Conservation (phyloP, 163 green algal species). For the Volvox carteri region DNA sequence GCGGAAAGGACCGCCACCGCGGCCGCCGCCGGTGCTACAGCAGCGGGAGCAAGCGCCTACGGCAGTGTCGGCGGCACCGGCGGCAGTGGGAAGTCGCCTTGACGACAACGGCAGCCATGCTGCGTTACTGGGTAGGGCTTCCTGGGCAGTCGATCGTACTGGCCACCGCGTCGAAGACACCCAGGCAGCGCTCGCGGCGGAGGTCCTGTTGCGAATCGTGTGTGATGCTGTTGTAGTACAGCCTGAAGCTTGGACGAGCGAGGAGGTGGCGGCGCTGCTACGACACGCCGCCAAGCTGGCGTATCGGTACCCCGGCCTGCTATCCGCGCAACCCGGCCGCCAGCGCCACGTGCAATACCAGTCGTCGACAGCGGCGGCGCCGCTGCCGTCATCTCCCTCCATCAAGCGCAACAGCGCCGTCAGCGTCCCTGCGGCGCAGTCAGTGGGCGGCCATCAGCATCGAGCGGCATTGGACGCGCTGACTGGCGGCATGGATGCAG, state of each 20-base stretch:
- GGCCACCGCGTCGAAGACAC: too few relatives aligned
- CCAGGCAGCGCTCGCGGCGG: background rate
- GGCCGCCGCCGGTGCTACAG: background rate
- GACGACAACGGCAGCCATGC: too few relatives aligned
- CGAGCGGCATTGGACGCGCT: too few relatives aligned
- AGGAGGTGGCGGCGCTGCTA: constrained; percentile 28
- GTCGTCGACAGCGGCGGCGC: background rate
- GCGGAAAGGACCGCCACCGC: background rate
- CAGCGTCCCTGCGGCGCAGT: background rate
- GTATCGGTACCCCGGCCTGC: background rate
- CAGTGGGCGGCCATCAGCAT: too few relatives aligned
- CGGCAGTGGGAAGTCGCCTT: too few relatives aligned
- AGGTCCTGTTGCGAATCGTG: background rate
- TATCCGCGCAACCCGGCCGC: background rate
- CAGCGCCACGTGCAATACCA: background rate
- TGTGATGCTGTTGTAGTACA: background rate
- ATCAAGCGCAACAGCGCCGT: background rate
- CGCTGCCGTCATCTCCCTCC: background rate
- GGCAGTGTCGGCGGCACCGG: background rate
- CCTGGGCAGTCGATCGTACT: too few relatives aligned
- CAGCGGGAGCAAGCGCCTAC: background rate
- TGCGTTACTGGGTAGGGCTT: too few relatives aligned
- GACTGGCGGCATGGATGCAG: too few relatives aligned
- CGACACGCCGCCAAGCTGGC: background rate
- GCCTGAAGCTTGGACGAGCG: background rate